These are phyloP conservation scores for Coniochaeta sp. DNA, from an alignment of 2,329 filamentous ascomycete genomes.

Conservation along the genomic window DNA sequence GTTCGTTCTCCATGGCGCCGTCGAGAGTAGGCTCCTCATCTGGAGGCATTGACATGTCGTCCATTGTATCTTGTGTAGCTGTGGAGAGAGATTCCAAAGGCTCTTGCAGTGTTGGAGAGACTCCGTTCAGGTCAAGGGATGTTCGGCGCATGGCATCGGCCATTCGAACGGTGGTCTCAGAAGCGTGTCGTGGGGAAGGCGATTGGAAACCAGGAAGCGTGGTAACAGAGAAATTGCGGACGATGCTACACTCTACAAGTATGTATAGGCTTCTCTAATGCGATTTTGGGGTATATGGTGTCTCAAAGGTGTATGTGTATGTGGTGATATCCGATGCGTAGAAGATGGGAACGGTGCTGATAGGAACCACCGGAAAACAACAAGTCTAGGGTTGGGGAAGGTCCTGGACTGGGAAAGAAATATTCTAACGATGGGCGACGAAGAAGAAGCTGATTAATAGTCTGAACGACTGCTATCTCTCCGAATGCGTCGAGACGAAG, in stretches of 20 bases:
- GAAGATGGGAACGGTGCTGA: neutral
- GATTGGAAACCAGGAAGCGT: neutral
- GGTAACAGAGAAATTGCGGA: neutral
- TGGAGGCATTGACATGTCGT: constrained; percentile 3
- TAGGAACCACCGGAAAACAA: neutral
- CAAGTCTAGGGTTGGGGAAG: constrained; percentile 17
- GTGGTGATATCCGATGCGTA: too few species aligned
- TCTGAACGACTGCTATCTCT: neutral
- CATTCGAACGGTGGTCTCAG: neutral
- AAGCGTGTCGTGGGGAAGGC: neutral
- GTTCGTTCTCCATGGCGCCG: constrained; percentile 20
- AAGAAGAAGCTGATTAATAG: neutral
- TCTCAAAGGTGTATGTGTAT: neutral
- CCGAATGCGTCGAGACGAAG: neutral
- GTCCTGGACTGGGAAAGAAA: neutral
- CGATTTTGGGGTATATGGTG: too few species aligned
- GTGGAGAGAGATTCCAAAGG: constrained; percentile 16
- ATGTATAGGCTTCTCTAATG: neutral
- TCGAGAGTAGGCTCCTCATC: constrained; percentile 15
- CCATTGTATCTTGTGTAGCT: constrained; percentile 10
- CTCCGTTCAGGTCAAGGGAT: constrained; percentile 20
- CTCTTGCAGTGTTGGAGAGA: constrained; percentile 21
- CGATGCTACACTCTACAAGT: neutral
- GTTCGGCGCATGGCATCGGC: constrained; percentile 17
- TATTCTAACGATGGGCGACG: neutral